Base-by-base conservation (phyloP, 352 stramenopile species). In the Elongisporangium anandrum region DNA sequence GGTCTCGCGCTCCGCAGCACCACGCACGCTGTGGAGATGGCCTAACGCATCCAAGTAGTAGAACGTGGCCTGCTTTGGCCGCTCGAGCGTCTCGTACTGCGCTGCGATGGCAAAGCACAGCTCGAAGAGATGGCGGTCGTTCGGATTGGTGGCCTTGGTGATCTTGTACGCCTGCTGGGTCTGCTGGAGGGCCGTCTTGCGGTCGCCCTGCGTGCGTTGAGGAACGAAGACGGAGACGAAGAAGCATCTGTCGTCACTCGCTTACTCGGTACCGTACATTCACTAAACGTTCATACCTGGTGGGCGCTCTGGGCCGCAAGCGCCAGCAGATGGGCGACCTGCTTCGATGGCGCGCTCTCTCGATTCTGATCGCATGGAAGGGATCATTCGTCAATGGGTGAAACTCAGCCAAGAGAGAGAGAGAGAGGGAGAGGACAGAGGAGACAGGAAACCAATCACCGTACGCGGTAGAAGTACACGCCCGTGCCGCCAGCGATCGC, bases 121-220 rank as follows among this genome's bases (percentile, higher is more conserved):
- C 63, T 90, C 80, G 50, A 92, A 90, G 70, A 92, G 72, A 54
- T 92, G 84, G 0, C 76, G 79, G 63, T 94, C 84, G 65, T 77
- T 75, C 1, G 66, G 61, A 53, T 91, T 94, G 24, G 77, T 91
- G 49, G 64, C 68, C 54, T 85, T 82, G 52, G 77, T 62, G 50
- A 92, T 76, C 20, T 81, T 57, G 61, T 92, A 90, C 4, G 81
- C 80, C 22, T 88, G 80, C 26, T 88, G 67, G 60, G 72, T 86
- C 66, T 88, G 69, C 66, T 81, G 79, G 7, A 91, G 53, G n/a
- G 84, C 84, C 23, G 76, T 64, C 56, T 85, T 56, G 0, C 58
- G 70, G 48, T 92, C 72, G 13, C 76, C 72, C 68, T 67, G 5
- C 19, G 15, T n/a, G 26, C n/a, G n/a, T n/a, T n/a, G n/a, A 38